Conservation (phyloP, 352 stramenopile species). For the Aphanomyces astaci region DNA sequence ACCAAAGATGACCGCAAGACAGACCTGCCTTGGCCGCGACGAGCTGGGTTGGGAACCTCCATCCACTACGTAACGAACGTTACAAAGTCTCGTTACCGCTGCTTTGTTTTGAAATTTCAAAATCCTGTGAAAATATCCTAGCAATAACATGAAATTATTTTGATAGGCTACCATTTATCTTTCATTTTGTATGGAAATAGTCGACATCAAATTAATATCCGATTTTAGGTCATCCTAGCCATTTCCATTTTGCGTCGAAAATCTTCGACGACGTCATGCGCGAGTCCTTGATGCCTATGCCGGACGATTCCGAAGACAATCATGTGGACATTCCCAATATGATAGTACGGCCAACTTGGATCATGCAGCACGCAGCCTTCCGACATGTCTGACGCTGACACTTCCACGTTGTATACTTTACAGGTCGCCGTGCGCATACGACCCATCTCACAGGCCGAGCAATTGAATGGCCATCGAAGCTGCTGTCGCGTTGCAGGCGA, state of each 20-base stretch:
- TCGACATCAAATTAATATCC: not conserved
- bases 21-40: too few relatives aligned
- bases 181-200: not conserved
- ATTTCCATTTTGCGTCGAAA: not conserved
- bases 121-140: too few relatives aligned
- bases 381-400: not conserved
- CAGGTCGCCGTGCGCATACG: conserved; percentile 50
- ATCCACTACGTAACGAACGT: too few relatives aligned
- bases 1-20: too few relatives aligned
- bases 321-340: conserved; percentile 11
- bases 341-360: not conserved
- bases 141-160: too few relatives aligned
- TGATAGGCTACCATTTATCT: not conserved
- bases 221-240: not conserved
- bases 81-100: too few relatives aligned
- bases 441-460: conserved; percentile 37
- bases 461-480: conserved; percentile 38
- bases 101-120: conserved; percentile 11
- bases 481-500: conserved; percentile 50
- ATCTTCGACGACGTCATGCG: not conserved
- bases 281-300: not conserved
- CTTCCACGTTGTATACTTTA: not conserved
- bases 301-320: conserved; percentile 16
- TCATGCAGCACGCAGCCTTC: not conserved
- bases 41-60: too few relatives aligned